Evolutionary conservation across 257 asterid genomes (phyloP).

Genomic region (Ilex asprella): DNA sequence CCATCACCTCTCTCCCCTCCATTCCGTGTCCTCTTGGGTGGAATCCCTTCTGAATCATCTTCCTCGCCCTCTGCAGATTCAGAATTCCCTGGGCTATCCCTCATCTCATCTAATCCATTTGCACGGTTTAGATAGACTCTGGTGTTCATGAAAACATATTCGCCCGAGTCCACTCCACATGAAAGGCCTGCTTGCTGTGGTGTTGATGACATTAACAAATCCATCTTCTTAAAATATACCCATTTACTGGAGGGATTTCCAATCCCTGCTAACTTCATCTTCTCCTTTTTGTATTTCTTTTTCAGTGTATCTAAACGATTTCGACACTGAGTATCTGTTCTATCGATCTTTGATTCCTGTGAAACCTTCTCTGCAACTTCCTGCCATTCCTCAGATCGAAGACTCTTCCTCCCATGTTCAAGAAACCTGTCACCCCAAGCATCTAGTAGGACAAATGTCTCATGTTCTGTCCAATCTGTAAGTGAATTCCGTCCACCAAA

Average conservation of each 20-base stretch:
- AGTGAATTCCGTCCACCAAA: slow-evolving; percentile 75
- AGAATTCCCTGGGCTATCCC: slow-evolving; percentile 69
- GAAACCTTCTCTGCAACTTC: slow-evolving; percentile 83
- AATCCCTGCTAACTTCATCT: slow-evolving; percentile 34
- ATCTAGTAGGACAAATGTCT: slow-evolving; percentile 56
- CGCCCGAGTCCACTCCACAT: slow-evolving; percentile 79
- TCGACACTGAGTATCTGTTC: slow-evolving; percentile 87
- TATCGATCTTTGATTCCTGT: slow-evolving; percentile 52
- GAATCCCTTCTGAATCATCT: slow-evolving; percentile 49
- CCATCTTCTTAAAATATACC: slow-evolving; percentile 84
- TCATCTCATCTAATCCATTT: slow-evolving; percentile 71
- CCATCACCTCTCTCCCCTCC: slow-evolving; percentile 15
- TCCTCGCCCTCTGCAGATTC: slow-evolving; percentile 40
- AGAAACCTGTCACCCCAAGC: slow-evolving; percentile 90
- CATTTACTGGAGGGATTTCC: slow-evolving; percentile 37
- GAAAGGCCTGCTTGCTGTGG: slow-evolving; percentile 57
- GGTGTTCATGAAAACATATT: slow-evolving; percentile 53
- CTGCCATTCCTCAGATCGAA: slow-evolving; percentile 91
- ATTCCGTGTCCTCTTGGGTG: slow-evolving; percentile 34
- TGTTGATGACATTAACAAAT: slow-evolving; percentile 43
- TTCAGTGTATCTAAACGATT: slow-evolving; percentile 87
- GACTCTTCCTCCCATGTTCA: slow-evolving; percentile 84
- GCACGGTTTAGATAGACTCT: slow-evolving; percentile 42
- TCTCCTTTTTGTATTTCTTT: slow-evolving; percentile 93
- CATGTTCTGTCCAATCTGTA: slow-evolving; percentile 89